Base-by-base conservation (phyloP, 2,329 filamentous ascomycete species). In the Paramyrothecium roridum region DNA sequence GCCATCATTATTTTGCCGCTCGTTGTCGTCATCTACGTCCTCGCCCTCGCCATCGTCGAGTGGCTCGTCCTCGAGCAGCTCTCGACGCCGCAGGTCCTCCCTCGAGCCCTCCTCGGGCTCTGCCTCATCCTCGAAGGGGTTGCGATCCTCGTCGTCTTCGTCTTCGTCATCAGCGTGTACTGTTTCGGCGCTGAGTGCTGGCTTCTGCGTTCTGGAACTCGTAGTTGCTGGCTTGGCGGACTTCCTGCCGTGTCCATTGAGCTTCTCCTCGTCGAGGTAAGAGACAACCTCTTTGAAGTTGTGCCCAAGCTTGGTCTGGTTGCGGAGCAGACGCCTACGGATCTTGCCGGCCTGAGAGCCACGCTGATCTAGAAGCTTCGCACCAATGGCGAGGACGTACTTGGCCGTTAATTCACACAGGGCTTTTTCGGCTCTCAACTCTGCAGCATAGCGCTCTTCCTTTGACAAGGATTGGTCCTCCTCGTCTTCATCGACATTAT, bases 351-450 rank as follows among this genome's bases (percentile, higher is more conserved):
- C 81, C 30, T 83, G 75, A 12, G 81, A 74, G 8, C 83, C 85
- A 2, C 76, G 78, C 46, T 79, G 75, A 66, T 96, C 91, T 52
- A 97, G 78, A 45, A 92, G 85, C 53, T 85, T 86, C 20, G 87
- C 90, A 11, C 89, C 78, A 21, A 96, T 86, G 13, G 88, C 89
- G 46, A 96, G 82, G 40, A 97, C 89, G 47, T 96, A 84, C 68
- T 95, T 96, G 59, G 86, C 88, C 0, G 93, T 87, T 23, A 97
- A 79, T 64, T 93, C 89, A 71, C 93, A 98, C 1, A 98, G 81
- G 20, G 87, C 84, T 67, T 93, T 89, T 72, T 98, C 95, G 0
- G 91, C 86, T 56, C 93, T 80, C 34, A 97, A 80, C 55, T 86
- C 84, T 43, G 82, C 81, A 50, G 86, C 81, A 61, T 84, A 77